phyloP scores from a whole-genome alignment of 1,284 basidiomycete species.

The Pyrrhoderma lamaoense region DNA sequence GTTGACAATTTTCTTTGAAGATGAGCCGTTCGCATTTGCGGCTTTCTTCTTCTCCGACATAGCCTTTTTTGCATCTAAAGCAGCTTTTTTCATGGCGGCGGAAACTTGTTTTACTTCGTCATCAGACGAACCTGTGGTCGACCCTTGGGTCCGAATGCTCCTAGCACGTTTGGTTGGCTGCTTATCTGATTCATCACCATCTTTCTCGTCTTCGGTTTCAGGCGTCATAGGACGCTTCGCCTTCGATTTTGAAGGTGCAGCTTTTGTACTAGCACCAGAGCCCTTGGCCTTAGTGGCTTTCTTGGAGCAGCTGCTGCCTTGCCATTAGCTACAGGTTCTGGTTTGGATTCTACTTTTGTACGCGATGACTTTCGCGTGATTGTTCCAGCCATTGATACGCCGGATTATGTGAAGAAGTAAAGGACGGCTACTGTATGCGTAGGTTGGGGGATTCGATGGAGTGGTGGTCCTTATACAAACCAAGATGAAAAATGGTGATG shows the following conservation, averaged over 20 bases:
- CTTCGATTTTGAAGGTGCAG: neutral
- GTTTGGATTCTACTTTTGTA: slow-evolving; percentile 7
- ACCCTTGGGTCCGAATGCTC: neutral
- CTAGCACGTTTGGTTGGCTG: slow-evolving; percentile 15
- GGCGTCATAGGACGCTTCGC: slow-evolving; percentile 8
- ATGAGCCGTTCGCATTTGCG: neutral
- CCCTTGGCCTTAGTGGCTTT: slow-evolving; percentile 5
- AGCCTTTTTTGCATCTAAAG: slow-evolving; percentile 4
- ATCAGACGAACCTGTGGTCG: slow-evolving; percentile 1
- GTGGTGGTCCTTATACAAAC: neutral
- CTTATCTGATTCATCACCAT: slow-evolving; percentile 6
- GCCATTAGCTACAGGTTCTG: slow-evolving; percentile 3
- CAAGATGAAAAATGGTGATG: neutral
- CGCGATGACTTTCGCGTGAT: slow-evolving; percentile 14
- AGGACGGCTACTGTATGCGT: neutral
- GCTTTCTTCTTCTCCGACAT: slow-evolving; percentile 2
- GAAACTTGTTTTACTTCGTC: slow-evolving; percentile 9
- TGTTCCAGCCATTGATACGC: neutral
- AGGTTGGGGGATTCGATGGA: neutral
- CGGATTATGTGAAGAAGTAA: neutral
- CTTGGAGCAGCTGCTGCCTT: neutral
- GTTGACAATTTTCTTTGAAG: slow-evolving; percentile 35
- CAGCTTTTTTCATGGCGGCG: slow-evolving; percentile 7
- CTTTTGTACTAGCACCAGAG: neutral
- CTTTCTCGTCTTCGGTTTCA: slow-evolving; percentile 4